Evolutionary conservation across 2,329 filamentous ascomycete species (phyloP).

Genomic region (Pseudogymnoascus sp.): DNA sequence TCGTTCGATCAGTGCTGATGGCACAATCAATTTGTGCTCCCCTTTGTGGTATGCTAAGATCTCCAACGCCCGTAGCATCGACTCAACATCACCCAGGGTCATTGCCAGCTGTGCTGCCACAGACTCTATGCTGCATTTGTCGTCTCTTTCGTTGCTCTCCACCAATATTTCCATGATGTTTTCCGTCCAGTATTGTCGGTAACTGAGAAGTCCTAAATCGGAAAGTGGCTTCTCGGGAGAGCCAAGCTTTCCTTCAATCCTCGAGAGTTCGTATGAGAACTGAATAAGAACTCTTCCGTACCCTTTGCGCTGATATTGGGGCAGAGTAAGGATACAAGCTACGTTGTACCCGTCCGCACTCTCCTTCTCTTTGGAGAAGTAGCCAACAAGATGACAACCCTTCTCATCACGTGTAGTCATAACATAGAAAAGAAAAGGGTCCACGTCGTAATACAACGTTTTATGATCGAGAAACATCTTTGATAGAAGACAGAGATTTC

Average conservation of each 20-base stretch:
- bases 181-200: slow-evolving; percentile 96
- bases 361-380: slow-evolving; percentile 98
- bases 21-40: slow-evolving; percentile 91
- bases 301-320: slow-evolving; percentile 91
- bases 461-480: slow-evolving; percentile 98
- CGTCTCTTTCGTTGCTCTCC: slow-evolving; percentile 56
- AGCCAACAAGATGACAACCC: slow-evolving; percentile 95
- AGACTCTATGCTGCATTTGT: slow-evolving; percentile 75
- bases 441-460: slow-evolving; percentile 98
- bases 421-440: slow-evolving; percentile 96
- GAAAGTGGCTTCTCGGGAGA: slow-evolving; percentile 95
- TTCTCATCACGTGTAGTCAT: slow-evolving; percentile 86
- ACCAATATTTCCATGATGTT: slow-evolving; percentile 83
- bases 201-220: slow-evolving; percentile 85
- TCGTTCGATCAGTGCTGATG: slow-evolving; percentile 66
- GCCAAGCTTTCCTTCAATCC: slow-evolving; percentile 88
- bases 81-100: slow-evolving; percentile 95
- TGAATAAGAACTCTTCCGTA: slow-evolving; percentile 91
- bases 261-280: slow-evolving; percentile 94
- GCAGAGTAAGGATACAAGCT: slow-evolving; percentile 92
- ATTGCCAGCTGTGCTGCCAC: slow-evolving; percentile 75
- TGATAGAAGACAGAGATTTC: slow-evolving; percentile 85
- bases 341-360: slow-evolving; percentile 95
- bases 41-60: slow-evolving; percentile 96
- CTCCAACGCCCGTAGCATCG: slow-evolving; percentile 85